These are phyloP conservation scores for Picochlorum costavermella DNA, from an alignment of 139 green algal species.

Conservation along the genomic window DNA sequence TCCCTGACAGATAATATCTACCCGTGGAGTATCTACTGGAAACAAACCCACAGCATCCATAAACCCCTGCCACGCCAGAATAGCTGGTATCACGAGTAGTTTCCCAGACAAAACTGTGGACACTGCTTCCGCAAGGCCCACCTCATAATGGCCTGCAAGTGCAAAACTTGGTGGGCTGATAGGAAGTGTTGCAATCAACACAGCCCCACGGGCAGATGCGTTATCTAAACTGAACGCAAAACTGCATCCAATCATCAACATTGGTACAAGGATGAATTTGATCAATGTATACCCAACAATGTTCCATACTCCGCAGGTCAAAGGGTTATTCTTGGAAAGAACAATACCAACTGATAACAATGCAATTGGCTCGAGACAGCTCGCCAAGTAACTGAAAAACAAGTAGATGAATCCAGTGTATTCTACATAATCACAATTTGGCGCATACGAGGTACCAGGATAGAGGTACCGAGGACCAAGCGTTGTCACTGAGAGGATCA, in stretches of 20 bases:
- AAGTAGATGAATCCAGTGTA: neutral
- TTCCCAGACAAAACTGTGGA: neutral
- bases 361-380: neutral
- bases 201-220: constrained; percentile 5
- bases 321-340: neutral
- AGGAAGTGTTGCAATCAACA: constrained; percentile 24
- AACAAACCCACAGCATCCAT: constrained; percentile 1
- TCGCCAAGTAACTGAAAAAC: neutral
- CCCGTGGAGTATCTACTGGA: neutral
- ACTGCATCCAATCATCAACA: constrained; percentile 12
- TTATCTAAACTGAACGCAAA: constrained; percentile 14
- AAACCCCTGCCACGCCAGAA: neutral
- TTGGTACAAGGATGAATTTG: constrained; percentile 2
- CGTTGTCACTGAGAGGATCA: neutral
- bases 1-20: neutral
- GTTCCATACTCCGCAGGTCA: neutral
- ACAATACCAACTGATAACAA: constrained; percentile 3
- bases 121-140: neutral
- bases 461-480: neutral
- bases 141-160: constrained; percentile 1
- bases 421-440: neutral
- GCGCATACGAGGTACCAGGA: neutral
- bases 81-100: neutral
- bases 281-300: neutral
- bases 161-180: constrained; percentile 20